Percentiles rank a stretch among this genome's conserved stretches.
Evolutionary conservation across 805 yeast species (phyloP).

Genomic region (Candida silvicultrix): DNA sequence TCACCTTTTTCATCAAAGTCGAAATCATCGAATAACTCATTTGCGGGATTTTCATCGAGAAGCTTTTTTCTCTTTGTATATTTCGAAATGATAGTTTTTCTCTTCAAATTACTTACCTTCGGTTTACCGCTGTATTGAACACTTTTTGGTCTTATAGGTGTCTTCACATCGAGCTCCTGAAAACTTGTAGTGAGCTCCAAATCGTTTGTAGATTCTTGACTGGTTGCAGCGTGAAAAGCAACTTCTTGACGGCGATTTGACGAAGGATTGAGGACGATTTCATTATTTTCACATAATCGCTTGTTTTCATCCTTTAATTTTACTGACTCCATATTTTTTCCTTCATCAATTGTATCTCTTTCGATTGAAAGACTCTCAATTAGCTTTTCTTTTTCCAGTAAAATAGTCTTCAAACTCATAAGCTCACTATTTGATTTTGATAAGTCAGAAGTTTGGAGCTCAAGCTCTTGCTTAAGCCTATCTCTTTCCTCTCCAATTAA

Average conservation of each 20-base stretch:
- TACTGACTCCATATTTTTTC: not conserved
- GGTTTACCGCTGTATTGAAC: no score
- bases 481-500: conserved; percentile 25
- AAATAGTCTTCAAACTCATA: not conserved
- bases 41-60: conserved; percentile 22
- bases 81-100: not conserved
- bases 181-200: conserved; percentile 1
- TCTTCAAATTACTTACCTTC: not conserved
- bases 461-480: conserved; percentile 15
- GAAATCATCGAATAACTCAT: conserved; percentile 14
- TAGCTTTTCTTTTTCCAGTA: not conserved
- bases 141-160: not conserved
- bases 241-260: conserved; percentile 12
- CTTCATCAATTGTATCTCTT: no score
- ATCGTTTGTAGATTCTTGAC: conserved; percentile 2
- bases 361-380: not conserved
- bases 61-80: conserved; percentile 22
- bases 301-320: conserved; percentile 10
- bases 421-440: no score
- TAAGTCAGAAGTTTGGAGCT: conserved; percentile 1
- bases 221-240: not conserved
- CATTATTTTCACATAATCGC: conserved; percentile 11
- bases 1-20: conserved; percentile 13
- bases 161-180: not conserved
- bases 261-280: conserved; percentile 5